phyloP scores from a whole-genome alignment of 2,329 filamentous ascomycete species.

The Hirsutella thompsonii region DNA sequence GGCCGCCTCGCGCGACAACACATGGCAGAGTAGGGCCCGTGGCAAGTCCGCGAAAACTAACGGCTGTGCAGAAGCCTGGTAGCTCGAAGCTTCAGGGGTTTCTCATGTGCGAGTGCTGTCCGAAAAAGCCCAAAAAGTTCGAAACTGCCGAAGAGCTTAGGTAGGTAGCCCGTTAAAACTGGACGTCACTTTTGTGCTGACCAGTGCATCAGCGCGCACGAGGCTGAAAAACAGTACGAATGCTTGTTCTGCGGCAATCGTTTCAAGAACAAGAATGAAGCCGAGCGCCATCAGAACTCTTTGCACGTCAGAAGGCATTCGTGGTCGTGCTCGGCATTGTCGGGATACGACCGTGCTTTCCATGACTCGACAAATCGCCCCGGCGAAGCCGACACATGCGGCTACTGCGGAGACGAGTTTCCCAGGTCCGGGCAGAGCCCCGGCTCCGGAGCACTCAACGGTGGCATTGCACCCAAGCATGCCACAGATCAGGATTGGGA shows the following conservation, averaged over 20 bases:
- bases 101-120: conserved; percentile 81
- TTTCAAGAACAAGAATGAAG: conserved; percentile 99
- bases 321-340: conserved; percentile 89
- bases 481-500: conserved; percentile 83
- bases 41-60: conserved; percentile 37
- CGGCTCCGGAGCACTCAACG: conserved; percentile 17
- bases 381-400: conserved; percentile 67
- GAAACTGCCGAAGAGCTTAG: conserved; percentile 71
- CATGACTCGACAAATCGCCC: conserved; percentile 62
- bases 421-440: conserved; percentile 31
- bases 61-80: conserved; percentile 34
- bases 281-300: conserved; percentile 90
- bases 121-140: conserved; percentile 94
- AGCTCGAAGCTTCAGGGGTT: conserved; percentile 38
- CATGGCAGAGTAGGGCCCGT: conserved; percentile 35
- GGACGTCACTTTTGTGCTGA: neutral
- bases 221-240: conserved; percentile 92
- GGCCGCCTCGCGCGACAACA: conserved; percentile 22
- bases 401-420: conserved; percentile 93
- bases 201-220: conserved; percentile 53
- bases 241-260: conserved; percentile 87
- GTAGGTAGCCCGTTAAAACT: conserved; percentile 39
- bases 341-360: conserved; percentile 68
- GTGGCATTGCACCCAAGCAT: conserved; percentile 24
- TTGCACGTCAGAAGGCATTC: conserved; percentile 85